Percentiles rank a stretch among this genome's conserved stretches.
Conservation (phyloP, 1,284 basidiomycete species). For the Cutaneotrichosporon sp. region DNA sequence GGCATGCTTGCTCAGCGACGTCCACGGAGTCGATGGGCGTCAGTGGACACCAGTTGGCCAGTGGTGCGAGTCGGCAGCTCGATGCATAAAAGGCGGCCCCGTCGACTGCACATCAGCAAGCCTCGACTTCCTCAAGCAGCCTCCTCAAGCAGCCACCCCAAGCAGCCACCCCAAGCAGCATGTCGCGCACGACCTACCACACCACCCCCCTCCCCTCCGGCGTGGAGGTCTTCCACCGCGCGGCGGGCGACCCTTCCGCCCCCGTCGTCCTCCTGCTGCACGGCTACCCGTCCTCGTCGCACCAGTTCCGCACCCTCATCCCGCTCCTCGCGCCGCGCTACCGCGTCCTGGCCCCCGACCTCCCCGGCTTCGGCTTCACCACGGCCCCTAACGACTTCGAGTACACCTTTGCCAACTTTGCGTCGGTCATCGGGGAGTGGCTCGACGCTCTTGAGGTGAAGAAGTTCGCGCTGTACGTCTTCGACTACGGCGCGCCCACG, state of each 20-base stretch:
- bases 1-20: too few relatives aligned
- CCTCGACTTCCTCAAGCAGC: too few relatives aligned
- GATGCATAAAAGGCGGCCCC: too few relatives aligned
- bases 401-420: constrained; percentile 56
- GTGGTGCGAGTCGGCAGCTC: too few relatives aligned
- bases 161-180: too few relatives aligned
- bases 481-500: constrained; percentile 60
- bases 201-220: constrained; percentile 19
- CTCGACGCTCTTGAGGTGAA: constrained; percentile 54
- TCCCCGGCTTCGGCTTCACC: constrained; percentile 60
- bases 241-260: constrained; percentile 46
- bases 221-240: constrained; percentile 55
- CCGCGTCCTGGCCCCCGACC: constrained; percentile 59
- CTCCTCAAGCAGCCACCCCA: too few relatives aligned
- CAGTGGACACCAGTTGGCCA: too few relatives aligned
- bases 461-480: constrained; percentile 57
- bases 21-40: too few relatives aligned
- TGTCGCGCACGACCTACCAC: too few relatives aligned
- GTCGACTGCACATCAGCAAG: too few relatives aligned
- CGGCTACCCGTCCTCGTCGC: constrained; percentile 58
- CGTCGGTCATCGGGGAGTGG: constrained; percentile 55
- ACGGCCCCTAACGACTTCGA: constrained; percentile 51
- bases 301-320: constrained; percentile 59
- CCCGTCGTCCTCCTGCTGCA: constrained; percentile 58
- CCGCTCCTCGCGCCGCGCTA: constrained; percentile 55